These are phyloP conservation scores for Fusarium avenaceum DNA, from an alignment of 2,329 filamentous ascomycete genomes.

Conservation along the genomic window DNA sequence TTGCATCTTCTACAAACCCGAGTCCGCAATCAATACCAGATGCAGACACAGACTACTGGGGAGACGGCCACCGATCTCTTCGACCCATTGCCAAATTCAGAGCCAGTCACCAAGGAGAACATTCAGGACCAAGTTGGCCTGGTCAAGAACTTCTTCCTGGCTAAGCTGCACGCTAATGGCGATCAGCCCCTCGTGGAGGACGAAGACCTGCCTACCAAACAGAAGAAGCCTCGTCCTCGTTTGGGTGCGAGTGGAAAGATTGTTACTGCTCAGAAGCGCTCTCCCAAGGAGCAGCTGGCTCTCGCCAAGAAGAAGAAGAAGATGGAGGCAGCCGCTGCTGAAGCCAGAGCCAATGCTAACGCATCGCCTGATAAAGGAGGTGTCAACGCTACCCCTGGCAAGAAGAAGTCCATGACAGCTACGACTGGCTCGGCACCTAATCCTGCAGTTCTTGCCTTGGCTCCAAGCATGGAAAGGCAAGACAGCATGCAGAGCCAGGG, in stretches of 20 bases:
- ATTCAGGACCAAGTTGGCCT: slow-evolving; percentile 86
- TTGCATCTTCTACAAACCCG: slow-evolving; percentile 93
- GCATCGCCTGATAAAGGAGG: slow-evolving; percentile 54
- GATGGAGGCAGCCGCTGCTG: slow-evolving; percentile 71
- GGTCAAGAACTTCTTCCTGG: slow-evolving; percentile 90
- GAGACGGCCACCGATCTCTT: slow-evolving; percentile 73
- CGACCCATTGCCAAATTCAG: slow-evolving; percentile 75
- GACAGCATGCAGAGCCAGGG: slow-evolving; percentile 70
- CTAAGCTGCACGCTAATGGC: slow-evolving; percentile 86
- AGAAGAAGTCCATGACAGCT: slow-evolving; percentile 64
- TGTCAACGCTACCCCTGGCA: slow-evolving; percentile 60
- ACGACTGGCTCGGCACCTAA: slow-evolving; percentile 56
- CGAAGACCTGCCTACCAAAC: slow-evolving; percentile 93
- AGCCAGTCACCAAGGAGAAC: slow-evolving; percentile 83
- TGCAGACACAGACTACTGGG: slow-evolving; percentile 75
- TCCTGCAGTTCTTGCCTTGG: slow-evolving; percentile 57
- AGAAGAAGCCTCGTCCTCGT: slow-evolving; percentile 79
- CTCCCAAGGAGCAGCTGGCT: slow-evolving; percentile 84
- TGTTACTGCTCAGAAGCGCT: slow-evolving; percentile 84
- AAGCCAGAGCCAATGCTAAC: slow-evolving; percentile 59
- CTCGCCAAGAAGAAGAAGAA: slow-evolving; percentile 92
- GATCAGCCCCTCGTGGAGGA: slow-evolving; percentile 89
- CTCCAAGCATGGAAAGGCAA: slow-evolving; percentile 68
- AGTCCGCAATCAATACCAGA: slow-evolving; percentile 86
- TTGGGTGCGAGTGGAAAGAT: slow-evolving; percentile 85